A percentile compares a stretch with the other conserved stretches of the same genome.
These are phyloP conservation scores for Amanita thiersii DNA, from an alignment of 768 basidiomycete genomes.

Conservation along the genomic window DNA sequence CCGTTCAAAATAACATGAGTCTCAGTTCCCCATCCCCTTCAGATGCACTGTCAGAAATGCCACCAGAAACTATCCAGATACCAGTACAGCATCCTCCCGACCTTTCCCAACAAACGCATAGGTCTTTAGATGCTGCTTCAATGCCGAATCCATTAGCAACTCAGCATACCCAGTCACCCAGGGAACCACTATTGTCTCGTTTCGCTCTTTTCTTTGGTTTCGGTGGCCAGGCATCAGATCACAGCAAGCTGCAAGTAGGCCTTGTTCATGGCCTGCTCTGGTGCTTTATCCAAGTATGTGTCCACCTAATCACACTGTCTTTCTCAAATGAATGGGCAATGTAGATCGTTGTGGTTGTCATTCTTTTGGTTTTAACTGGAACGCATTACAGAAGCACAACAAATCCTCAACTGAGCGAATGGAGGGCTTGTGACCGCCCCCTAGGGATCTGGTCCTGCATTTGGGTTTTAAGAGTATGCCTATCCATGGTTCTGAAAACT, in stretches of 20 bases:
- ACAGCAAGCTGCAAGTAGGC: conserved; percentile 40
- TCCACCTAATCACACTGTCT: neutral
- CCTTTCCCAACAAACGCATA: neutral
- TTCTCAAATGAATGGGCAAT: conserved; percentile 5
- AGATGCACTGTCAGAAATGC: neutral
- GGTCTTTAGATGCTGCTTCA: neutral
- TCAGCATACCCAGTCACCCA: neutral
- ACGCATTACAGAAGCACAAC: conserved; percentile 34
- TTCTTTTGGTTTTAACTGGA: conserved; percentile 33
- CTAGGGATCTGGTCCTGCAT: conserved; percentile 50
- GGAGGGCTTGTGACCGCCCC: conserved; percentile 44
- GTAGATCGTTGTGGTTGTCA: conserved; percentile 41
- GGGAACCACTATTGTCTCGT: conserved; percentile 1
- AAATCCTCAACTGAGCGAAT: conserved; percentile 29
- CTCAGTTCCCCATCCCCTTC: conserved; percentile 1
- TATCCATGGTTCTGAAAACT: conserved; percentile 35
- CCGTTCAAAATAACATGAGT: conserved; percentile 6
- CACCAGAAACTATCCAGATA: neutral
- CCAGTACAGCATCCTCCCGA: neutral
- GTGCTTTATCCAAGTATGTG: conserved; percentile 38
- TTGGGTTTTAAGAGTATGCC: conserved; percentile 40
- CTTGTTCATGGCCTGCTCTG: conserved; percentile 36
- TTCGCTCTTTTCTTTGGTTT: conserved; percentile 36
- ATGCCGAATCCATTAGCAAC: neutral
- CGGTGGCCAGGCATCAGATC: conserved; percentile 39